Percentiles rank a stretch among this genome's conserved stretches.
Evolutionary conservation across 2,329 filamentous ascomycete genomes (phyloP).

Genomic region (Akanthomyces uredinophilus): DNA sequence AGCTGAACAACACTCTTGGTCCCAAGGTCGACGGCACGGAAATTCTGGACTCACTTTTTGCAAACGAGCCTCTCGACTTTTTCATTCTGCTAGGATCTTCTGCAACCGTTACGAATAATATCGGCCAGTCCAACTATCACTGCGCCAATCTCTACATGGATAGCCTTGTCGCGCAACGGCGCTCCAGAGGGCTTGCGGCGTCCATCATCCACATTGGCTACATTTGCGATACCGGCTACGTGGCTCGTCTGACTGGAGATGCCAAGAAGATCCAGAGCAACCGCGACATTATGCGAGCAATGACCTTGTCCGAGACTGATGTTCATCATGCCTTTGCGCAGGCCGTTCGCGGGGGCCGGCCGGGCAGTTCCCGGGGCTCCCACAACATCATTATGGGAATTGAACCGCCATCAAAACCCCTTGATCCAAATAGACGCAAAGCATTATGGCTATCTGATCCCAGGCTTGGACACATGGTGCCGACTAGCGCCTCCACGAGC

Average conservation of each 20-base stretch:
- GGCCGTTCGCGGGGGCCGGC: not conserved
- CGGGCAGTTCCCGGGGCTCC: not conserved
- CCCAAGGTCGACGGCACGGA: conserved; percentile 32
- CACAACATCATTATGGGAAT: conserved; percentile 18
- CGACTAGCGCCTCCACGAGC: not conserved
- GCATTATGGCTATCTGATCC: not conserved
- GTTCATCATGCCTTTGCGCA: conserved; percentile 24
- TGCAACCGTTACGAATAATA: conserved; percentile 24
- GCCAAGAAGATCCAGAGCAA: not conserved
- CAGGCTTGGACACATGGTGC: not conserved
- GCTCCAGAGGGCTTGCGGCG: conserved; percentile 31
- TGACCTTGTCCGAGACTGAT: conserved; percentile 24
- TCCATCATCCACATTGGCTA: conserved; percentile 34
- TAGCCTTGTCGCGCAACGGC: conserved; percentile 30
- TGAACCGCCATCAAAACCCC: conserved; percentile 15
- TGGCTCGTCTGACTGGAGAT: conserved; percentile 20
- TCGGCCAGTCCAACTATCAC: conserved; percentile 39
- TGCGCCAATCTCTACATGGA: conserved; percentile 40
- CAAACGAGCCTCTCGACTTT: conserved; percentile 27
- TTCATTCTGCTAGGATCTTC: conserved; percentile 32
- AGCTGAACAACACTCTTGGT: conserved; percentile 21
- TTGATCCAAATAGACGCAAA: not conserved
- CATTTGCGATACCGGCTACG: conserved; percentile 36
- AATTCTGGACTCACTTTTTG: conserved; percentile 28
- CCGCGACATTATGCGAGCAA: conserved; percentile 3